Evolutionary conservation across 2,329 filamentous ascomycete genomes (phyloP).

Genomic region (Talaromyces pinophilus): DNA sequence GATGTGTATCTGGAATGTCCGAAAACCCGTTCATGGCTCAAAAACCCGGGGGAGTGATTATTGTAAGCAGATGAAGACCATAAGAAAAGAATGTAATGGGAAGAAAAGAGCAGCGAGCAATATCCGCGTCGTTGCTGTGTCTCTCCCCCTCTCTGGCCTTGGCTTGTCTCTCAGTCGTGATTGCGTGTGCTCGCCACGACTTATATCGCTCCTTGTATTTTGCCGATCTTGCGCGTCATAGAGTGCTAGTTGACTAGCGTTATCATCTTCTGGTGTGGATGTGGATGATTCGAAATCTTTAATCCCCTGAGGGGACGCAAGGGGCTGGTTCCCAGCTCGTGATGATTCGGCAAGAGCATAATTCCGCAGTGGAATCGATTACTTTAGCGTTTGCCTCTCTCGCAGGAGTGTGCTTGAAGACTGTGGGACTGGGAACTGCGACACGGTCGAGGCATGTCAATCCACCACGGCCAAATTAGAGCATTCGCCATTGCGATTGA

Average conservation of each 20-base stretch:
- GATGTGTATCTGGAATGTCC: constrained; percentile 3
- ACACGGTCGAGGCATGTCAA: neutral
- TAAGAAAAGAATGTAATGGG: constrained; percentile 5
- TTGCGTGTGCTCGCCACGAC: neutral
- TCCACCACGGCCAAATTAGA: neutral
- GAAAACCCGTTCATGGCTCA: constrained; percentile 14
- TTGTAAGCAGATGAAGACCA: neutral
- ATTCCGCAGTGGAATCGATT: neutral
- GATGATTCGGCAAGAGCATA: constrained; percentile 9
- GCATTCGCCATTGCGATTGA: neutral
- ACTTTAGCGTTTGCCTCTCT: neutral
- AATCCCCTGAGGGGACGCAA: constrained; percentile 12
- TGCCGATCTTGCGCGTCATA: constrained; percentile 10
- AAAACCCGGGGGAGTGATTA: neutral
- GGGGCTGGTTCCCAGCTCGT: constrained; percentile 3
- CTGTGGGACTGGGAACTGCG: neutral
- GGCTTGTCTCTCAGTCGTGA: neutral
- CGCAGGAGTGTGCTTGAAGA: neutral
- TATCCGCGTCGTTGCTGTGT: neutral
- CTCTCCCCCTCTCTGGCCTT: neutral
- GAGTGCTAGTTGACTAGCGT: neutral
- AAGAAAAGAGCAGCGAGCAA: neutral
- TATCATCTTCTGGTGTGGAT: neutral
- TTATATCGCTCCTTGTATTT: constrained; percentile 10
- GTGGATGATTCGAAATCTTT: neutral